These are phyloP conservation scores for Begonia masoniana DNA, from an alignment of 306 rosid species.

Conservation along the genomic window DNA sequence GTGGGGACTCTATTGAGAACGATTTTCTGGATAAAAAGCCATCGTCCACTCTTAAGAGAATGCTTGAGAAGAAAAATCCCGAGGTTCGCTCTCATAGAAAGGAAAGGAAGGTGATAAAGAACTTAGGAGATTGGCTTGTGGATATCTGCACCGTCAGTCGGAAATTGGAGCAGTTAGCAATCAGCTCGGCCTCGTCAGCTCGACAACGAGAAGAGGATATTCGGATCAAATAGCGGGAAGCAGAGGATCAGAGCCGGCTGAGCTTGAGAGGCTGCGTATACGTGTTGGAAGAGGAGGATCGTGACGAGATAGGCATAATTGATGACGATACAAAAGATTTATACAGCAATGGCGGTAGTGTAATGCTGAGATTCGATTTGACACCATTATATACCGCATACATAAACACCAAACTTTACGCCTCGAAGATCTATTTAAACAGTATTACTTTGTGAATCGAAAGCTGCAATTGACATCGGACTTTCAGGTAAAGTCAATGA, in stretches of 20 bases:
- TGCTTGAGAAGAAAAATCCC: constrained; percentile 93
- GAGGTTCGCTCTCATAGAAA: constrained; percentile 65
- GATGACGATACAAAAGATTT: constrained; percentile 16
- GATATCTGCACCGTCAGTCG: constrained; percentile 92
- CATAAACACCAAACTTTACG: too few relatives aligned
- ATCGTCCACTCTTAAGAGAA: constrained; percentile 63
- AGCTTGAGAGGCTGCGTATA: constrained; percentile 84
- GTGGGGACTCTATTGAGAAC: constrained; percentile 64
- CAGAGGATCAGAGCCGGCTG: constrained; percentile 97
- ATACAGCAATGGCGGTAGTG: constrained; percentile 37
- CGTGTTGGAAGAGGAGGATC: constrained; percentile 81
- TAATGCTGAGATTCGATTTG: constrained; percentile 65
- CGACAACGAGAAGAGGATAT: constrained; percentile 97
- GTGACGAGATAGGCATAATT: constrained; percentile 31
- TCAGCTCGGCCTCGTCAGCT: constrained; percentile 87
- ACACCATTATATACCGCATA: too few relatives aligned
- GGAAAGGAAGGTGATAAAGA: constrained; percentile 77
- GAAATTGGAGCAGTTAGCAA: constrained; percentile 82
- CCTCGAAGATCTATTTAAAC: too few relatives aligned
- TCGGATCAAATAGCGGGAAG: constrained; percentile 91
- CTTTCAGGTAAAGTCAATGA: constrained; percentile 98
- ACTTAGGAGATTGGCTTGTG: constrained; percentile 93
- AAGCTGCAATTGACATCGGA: constrained; percentile 95
- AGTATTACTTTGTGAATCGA: constrained; percentile 82
- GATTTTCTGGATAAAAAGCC: constrained; percentile 48